Percentiles rank a stretch among this genome's conserved stretches.
Evolutionary conservation across 148 eudicot species (phyloP).

Genomic region (Heliosperma pusillum): DNA sequence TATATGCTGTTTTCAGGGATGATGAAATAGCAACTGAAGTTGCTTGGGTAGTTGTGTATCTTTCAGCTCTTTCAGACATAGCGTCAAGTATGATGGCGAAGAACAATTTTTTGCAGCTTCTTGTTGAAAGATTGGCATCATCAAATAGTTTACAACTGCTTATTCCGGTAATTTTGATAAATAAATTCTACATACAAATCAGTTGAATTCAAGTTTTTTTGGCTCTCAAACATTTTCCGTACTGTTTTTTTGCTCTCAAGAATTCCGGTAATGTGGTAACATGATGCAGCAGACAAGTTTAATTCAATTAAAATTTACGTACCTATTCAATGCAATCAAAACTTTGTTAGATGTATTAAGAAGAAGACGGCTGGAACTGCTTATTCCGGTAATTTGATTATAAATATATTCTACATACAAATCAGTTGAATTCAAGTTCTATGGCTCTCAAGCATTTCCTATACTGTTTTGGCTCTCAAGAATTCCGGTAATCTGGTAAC

Average conservation of each 20-base stretch:
- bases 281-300: neutral
- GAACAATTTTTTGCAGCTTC: slow-evolving; percentile 70
- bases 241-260: too few relatives aligned
- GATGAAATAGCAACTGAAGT: slow-evolving; percentile 97
- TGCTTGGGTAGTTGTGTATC: slow-evolving; percentile 97
- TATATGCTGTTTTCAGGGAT: slow-evolving; percentile 53
- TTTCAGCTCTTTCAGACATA: slow-evolving; percentile 79
- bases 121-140: slow-evolving; percentile 66
- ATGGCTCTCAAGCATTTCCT: neutral
- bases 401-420: neutral
- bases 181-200: neutral
- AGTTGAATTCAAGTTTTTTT: slow-evolving; percentile 2
- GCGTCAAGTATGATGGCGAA: slow-evolving; percentile 73
- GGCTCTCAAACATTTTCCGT: neutral
- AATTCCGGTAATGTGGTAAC: neutral
- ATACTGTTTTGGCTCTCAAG: neutral
- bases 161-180: slow-evolving; percentile 62
- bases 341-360: neutral
- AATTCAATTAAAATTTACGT: too few relatives aligned
- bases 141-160: slow-evolving; percentile 84
- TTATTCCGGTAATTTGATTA: slow-evolving; percentile 67
- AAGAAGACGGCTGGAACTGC: slow-evolving; percentile 39
- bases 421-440: neutral
- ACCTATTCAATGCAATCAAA: too few relatives aligned
- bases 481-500: neutral